Percentiles rank a stretch among this genome's conserved stretches.
phyloP scores from a whole-genome alignment of 306 rosid species.

The Oemleria cerasiformis region DNA sequence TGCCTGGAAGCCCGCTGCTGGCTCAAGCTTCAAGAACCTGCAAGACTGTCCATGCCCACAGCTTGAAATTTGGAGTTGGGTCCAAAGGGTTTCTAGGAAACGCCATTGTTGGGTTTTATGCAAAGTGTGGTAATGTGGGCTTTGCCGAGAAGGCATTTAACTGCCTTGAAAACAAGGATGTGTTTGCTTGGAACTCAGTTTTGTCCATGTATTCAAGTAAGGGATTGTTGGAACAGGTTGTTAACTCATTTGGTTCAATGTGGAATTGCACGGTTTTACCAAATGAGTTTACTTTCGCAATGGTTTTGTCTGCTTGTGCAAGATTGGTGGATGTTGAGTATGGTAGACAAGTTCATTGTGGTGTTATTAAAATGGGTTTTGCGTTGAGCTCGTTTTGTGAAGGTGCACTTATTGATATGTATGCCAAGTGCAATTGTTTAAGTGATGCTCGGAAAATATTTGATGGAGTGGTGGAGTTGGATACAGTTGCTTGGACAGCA shows the following conservation, averaged over 20 bases:
- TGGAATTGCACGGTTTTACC: constrained; percentile 37
- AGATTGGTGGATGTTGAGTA: constrained; percentile 38
- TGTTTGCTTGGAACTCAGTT: constrained; percentile 61
- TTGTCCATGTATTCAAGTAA: constrained; percentile 48
- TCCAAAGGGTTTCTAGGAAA: constrained; percentile 49
- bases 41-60: constrained; percentile 43
- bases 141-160: constrained; percentile 48
- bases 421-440: constrained; percentile 53
- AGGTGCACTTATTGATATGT: constrained; percentile 64
- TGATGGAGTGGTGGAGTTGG: constrained; percentile 35
- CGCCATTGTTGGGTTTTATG: constrained; percentile 50
- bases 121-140: constrained; percentile 45
- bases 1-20: constrained; percentile 21
- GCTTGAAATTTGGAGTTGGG: constrained; percentile 39
- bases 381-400: constrained; percentile 41
- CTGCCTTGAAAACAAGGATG: constrained; percentile 46
- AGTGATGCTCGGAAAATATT: constrained; percentile 46
- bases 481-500: constrained; percentile 59
- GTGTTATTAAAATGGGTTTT: constrained; percentile 45
- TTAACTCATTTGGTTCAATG: constrained; percentile 38
- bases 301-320: constrained; percentile 55
- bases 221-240: constrained; percentile 30
- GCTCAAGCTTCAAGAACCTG: constrained; percentile 34
- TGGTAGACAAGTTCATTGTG: constrained; percentile 56
- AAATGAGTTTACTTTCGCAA: constrained; percentile 53